Base-by-base conservation (phyloP, 768 basidiomycete genomes). In the Royoungia palumana region DNA sequence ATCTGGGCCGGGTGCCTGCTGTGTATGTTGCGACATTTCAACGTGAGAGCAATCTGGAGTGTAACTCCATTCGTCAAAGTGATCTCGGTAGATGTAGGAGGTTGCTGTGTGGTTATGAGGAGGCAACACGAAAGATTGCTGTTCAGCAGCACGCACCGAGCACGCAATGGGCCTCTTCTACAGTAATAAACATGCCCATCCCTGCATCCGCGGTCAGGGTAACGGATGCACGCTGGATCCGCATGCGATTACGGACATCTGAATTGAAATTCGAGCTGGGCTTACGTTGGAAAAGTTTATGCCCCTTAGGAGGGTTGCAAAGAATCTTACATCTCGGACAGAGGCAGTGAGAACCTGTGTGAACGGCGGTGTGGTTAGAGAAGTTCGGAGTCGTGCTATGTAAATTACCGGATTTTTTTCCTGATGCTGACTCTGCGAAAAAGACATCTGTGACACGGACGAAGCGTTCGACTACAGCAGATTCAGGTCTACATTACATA, bases 101-200 rank as follows among this genome's bases (percentile, higher is more conserved):
- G 85, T 88, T 20, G 84, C 94, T 96, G 56, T n/a, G 35, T 13
- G 12, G 25, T 16, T 47, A 44, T 11, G 24, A 25, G 19, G 46
- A 12, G 42, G 32, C 35, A 25, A 37, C 47, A 51, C 34, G 47
- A 40, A 52, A 28, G 35, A 39, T 44, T 40, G 42, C 30, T 25
- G 51, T 9, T 32, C 32, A 13, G 16, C 32, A 32, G 43, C 41
- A 68, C 75, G 52, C 60, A 90, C 94, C 94, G 24, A 87, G 73
- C 7, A 95, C 72, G 1, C 87, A 83, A 30, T 87, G 77, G 2
- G 88, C 82, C 65, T 96, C 93, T 69, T 97, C 92, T 10, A 91
- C 92, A 17, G 81, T 80, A 24, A 96, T 77, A 12, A 80, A 79
- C 54, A 96, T 70, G 1, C 92, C 94, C 35, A 96, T 65, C 2